Evolutionary conservation across 352 stramenopile species (phyloP).

Genomic region (Globisporangium canariense): DNA sequence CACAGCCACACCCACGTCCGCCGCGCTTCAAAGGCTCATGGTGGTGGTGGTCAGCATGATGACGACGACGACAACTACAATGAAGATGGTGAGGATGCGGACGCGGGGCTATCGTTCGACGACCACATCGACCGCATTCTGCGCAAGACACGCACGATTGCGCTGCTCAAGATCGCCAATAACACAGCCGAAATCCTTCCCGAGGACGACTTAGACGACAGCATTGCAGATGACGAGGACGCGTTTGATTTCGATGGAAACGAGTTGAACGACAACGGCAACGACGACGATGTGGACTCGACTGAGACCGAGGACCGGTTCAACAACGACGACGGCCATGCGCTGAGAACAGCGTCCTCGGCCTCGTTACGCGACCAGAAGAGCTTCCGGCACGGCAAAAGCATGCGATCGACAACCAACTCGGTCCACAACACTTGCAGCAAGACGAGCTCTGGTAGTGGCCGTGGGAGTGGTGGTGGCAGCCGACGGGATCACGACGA

Average conservation of each 20-base stretch:
- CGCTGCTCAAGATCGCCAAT: slow-evolving; percentile 70
- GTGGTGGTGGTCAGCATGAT: slow-evolving; percentile 5
- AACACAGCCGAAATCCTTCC: slow-evolving; percentile 61
- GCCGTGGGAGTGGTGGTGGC: slow-evolving; percentile 6
- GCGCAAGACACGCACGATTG: slow-evolving; percentile 56
- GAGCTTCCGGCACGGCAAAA: slow-evolving; percentile 35
- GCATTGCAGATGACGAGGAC: slow-evolving; percentile 11
- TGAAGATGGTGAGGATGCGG: neutral
- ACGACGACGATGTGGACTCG: slow-evolving; percentile 11
- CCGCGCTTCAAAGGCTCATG: neutral
- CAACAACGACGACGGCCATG: neutral
- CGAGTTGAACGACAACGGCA: neutral
- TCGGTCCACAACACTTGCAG: neutral
- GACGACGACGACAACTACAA: slow-evolving; percentile 9
- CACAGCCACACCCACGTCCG: neutral
- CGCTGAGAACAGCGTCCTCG: neutral
- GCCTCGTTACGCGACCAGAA: slow-evolving; percentile 11
- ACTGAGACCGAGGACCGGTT: slow-evolving; percentile 17
- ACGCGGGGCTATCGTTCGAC: slow-evolving; percentile 39
- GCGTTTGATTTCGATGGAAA: slow-evolving; percentile 22
- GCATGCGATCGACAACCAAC: slow-evolving; percentile 18
- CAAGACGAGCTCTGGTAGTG: slow-evolving; percentile 2
- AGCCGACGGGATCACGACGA: slow-evolving; percentile 18
- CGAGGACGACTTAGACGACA: slow-evolving; percentile 44
- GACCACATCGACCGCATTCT: slow-evolving; percentile 71